These are phyloP conservation scores for Neonectria hederae DNA, from an alignment of 2,329 filamentous ascomycete genomes.

Conservation along the genomic window DNA sequence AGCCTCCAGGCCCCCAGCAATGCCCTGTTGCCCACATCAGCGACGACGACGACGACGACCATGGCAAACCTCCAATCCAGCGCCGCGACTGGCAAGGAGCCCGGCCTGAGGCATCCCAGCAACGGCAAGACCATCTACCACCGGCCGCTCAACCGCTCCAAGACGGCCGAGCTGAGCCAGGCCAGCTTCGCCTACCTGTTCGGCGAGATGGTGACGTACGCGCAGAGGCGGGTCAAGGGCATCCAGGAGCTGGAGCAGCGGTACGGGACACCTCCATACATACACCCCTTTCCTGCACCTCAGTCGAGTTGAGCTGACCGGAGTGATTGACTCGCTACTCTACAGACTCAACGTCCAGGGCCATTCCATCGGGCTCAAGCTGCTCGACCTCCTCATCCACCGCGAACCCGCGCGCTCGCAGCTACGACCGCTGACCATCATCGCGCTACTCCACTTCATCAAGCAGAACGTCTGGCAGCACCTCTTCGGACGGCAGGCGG, in stretches of 20 bases:
- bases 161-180: slow-evolving; percentile 88
- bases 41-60: slow-evolving; percentile 25
- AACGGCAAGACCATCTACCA: slow-evolving; percentile 99
- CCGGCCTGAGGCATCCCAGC: slow-evolving; percentile 85
- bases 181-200: slow-evolving; percentile 97
- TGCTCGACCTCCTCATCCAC: slow-evolving; percentile 94
- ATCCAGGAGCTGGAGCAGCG: slow-evolving; percentile 94
- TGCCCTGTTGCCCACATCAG: slow-evolving; percentile 22
- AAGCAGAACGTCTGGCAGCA: slow-evolving; percentile 92
- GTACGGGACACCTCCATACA: slow-evolving; percentile 56
- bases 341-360: slow-evolving; percentile 86
- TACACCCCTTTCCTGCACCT: neutral
- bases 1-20: slow-evolving; percentile 9
- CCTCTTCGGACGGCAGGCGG: slow-evolving; percentile 89
- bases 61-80: slow-evolving; percentile 64
- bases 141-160: slow-evolving; percentile 88
- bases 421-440: slow-evolving; percentile 84
- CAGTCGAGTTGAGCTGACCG: neutral
- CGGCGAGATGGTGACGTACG: slow-evolving; percentile 95
- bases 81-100: slow-evolving; percentile 58
- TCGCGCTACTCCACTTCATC: slow-evolving; percentile 93
- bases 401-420: slow-evolving; percentile 76
- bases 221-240: slow-evolving; percentile 87
- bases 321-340: neutral
- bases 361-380: slow-evolving; percentile 91